Conservation (phyloP, 495 filamentous ascomycete genomes). For the Hypoxylon rickii region DNA sequence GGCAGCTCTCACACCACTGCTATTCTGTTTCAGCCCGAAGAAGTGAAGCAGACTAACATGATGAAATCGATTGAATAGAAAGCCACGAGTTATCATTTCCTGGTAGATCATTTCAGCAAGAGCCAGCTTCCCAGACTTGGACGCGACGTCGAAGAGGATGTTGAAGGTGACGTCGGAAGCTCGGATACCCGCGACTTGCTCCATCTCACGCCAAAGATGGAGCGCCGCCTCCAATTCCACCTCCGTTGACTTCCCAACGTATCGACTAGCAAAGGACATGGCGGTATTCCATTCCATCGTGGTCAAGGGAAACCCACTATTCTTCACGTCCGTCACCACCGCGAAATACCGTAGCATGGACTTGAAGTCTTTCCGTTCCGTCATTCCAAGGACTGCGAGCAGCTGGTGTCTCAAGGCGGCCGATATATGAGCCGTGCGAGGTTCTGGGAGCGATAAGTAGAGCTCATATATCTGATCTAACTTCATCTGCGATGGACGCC, state of each 20-base stretch:
- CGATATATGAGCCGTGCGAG: constrained; percentile 68
- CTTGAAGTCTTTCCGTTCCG: constrained; percentile 57
- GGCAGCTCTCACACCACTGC: constrained; percentile 66
- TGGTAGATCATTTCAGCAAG: constrained; percentile 82
- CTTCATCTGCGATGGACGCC: constrained; percentile 36
- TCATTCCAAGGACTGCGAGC: constrained; percentile 68
- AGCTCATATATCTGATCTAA: constrained; percentile 49
- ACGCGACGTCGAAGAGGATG: constrained; percentile 86
- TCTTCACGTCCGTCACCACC: constrained; percentile 80
- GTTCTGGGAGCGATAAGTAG: constrained; percentile 54
- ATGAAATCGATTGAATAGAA: constrained; percentile 71
- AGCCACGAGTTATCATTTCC: constrained; percentile 73
- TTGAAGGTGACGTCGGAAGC: constrained; percentile 80
- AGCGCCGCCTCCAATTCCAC: constrained; percentile 73
- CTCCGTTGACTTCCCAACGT: constrained; percentile 63
- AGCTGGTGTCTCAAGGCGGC: constrained; percentile 62
- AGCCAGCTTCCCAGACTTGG: constrained; percentile 78
- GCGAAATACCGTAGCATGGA: constrained; percentile 82
- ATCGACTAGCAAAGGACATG: constrained; percentile 75
- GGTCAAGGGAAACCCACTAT: constrained; percentile 64
- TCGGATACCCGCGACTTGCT: constrained; percentile 66
- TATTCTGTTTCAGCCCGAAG: constrained; percentile 71
- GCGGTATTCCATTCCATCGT: constrained; percentile 78
- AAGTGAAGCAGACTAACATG: constrained; percentile 82
- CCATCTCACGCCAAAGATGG: constrained; percentile 88